phyloP scores from a whole-genome alignment of 805 yeast genomes.

The Myxozyma sirexii region DNA sequence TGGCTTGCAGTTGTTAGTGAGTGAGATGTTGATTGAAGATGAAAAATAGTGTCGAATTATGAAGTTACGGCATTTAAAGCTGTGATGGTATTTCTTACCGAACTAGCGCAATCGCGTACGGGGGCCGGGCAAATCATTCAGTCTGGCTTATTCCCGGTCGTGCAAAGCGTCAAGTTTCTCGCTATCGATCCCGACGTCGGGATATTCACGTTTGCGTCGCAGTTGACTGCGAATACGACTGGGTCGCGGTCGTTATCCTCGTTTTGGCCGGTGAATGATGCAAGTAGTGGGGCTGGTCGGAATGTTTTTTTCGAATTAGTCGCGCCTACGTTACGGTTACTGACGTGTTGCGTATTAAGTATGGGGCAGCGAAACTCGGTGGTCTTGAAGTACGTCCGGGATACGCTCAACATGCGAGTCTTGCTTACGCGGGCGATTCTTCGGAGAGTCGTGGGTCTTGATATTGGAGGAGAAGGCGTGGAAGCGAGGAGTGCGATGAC shows the following conservation, averaged over 20 bases:
- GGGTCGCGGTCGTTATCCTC: slow-evolving; percentile 3
- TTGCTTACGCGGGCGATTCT: slow-evolving; percentile 26
- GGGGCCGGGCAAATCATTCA: slow-evolving; percentile 82
- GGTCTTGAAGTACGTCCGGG: slow-evolving; percentile 21
- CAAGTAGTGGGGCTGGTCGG: slow-evolving; percentile 14
- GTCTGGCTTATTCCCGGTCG: slow-evolving; percentile 66
- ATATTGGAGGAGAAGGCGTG: neutral
- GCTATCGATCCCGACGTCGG: slow-evolving; percentile 81
- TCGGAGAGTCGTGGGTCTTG: slow-evolving; percentile 24
- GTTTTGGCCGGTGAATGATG: slow-evolving; percentile 17
- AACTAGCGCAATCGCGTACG: slow-evolving; percentile 71
- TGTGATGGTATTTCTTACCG: slow-evolving; percentile 64
- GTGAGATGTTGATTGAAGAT: neutral
- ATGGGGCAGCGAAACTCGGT: slow-evolving; percentile 35
- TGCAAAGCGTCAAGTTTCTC: slow-evolving; percentile 60
- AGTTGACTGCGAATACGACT: slow-evolving; percentile 4
- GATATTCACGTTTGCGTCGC: slow-evolving; percentile 42
- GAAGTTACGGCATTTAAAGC: slow-evolving; percentile 80
- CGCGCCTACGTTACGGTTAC: slow-evolving; percentile 31
- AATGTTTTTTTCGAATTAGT: slow-evolving; percentile 32
- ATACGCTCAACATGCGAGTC: slow-evolving; percentile 14
- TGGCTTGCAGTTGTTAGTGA: neutral
- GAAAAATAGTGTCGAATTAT: slow-evolving; percentile 55
- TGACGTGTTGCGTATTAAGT: slow-evolving; percentile 31
- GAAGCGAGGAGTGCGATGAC: neutral